Evolutionary conservation across 345 rosid species (phyloP).

Genomic region (Noccaea bulbosa): DNA sequence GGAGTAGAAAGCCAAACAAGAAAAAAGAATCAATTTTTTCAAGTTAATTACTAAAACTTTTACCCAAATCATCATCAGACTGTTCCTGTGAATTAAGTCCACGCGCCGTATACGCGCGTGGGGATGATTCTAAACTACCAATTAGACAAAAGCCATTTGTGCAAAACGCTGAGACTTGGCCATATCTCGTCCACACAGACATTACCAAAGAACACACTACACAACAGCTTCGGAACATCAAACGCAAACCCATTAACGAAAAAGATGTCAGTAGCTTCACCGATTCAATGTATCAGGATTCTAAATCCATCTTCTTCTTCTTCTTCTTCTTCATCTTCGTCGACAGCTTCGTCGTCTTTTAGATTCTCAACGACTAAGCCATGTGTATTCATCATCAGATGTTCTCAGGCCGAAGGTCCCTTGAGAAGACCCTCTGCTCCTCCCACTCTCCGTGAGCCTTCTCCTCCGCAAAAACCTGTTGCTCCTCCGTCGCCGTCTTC

Average conservation of each 20-base stretch:
- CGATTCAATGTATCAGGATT: conserved; percentile 65
- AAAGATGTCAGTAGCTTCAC: conserved; percentile 69
- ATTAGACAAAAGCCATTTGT: conserved; percentile 32
- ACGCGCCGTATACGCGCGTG: conserved; percentile 24
- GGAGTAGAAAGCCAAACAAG: not conserved
- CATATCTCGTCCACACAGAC: conserved; percentile 45
- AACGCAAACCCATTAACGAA: conserved; percentile 1
- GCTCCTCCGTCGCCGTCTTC: conserved; percentile 51
- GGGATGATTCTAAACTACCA: conserved; percentile 12
- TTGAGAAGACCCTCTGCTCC: conserved; percentile 87
- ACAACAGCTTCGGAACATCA: conserved; percentile 9
- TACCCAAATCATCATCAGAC: not conserved
- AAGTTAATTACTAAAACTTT: not conserved
- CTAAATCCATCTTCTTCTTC: conserved; percentile 56
- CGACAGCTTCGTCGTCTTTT: conserved; percentile 44
- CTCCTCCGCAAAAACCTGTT: conserved; percentile 52
- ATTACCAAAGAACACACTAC: conserved; percentile 30
- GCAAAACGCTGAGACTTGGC: conserved; percentile 42
- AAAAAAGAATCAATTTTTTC: not conserved
- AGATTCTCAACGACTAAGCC: conserved; percentile 58
- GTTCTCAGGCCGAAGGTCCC: conserved; percentile 87
- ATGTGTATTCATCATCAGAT: conserved; percentile 52
- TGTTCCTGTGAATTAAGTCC: not conserved
- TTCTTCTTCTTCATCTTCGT: conserved; percentile 47
- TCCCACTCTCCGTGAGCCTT: conserved; percentile 54